Evolutionary conservation across 2,329 filamentous ascomycete genomes (phyloP).

Genomic region (Cyphellophora europaea): DNA sequence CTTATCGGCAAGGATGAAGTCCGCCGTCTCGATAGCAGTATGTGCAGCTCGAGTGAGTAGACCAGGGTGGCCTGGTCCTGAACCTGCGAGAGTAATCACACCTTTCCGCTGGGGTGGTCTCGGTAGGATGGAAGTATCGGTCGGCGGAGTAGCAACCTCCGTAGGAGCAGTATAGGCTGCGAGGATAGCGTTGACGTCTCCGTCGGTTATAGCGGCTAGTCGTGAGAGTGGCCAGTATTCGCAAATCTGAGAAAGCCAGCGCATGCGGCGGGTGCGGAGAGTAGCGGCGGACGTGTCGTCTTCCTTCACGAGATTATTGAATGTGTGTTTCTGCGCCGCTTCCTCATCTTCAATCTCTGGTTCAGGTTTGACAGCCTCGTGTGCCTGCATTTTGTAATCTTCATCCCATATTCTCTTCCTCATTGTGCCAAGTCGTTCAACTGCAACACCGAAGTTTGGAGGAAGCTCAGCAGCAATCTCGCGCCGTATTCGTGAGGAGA

Average conservation of each 20-base stretch:
- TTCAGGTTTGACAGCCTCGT: constrained; percentile 33
- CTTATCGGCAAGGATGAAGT: constrained; percentile 44
- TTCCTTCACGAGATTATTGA: constrained; percentile 68
- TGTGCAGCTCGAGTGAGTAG: constrained; percentile 62
- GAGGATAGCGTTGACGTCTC: constrained; percentile 70
- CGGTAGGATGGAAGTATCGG: constrained; percentile 4
- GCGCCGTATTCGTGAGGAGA: constrained; percentile 77
- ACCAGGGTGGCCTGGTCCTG: constrained; percentile 85
- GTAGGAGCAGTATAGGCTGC: constrained; percentile 50
- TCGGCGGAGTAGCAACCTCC: constrained; percentile 15
- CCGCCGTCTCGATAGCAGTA: constrained; percentile 37
- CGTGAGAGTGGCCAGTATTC: constrained; percentile 93
- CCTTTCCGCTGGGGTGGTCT: constrained; percentile 36
- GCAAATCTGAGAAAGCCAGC: constrained; percentile 93
- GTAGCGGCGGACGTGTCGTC: constrained; percentile 60
- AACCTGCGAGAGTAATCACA: constrained; percentile 78
- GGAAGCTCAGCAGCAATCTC: constrained; percentile 80
- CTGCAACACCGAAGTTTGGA: constrained; percentile 62
- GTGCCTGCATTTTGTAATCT: constrained; percentile 43
- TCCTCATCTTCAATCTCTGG: constrained; percentile 40
- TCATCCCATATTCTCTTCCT: constrained; percentile 65
- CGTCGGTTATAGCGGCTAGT: constrained; percentile 68
- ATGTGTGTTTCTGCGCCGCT: constrained; percentile 61
- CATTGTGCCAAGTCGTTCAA: constrained; percentile 65
- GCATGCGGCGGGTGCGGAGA: constrained; percentile 69